Percentiles rank a stretch among this genome's conserved stretches.
Conservation (phyloP, 805 yeast species). For the Lipomyces lipofer region DNA sequence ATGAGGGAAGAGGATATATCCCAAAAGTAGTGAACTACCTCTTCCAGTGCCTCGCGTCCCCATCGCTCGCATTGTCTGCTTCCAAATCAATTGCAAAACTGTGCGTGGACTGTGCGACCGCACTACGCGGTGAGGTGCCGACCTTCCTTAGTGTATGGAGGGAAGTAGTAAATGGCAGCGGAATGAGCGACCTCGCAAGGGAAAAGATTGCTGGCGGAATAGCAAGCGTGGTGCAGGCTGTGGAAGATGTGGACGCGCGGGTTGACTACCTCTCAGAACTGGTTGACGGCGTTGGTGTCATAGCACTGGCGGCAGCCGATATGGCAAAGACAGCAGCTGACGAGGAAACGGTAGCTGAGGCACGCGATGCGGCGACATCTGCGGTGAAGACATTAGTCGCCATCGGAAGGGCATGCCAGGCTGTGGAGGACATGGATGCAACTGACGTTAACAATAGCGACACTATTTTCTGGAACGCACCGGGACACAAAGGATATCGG, state of each 20-base stretch:
- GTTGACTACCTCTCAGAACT: slow-evolving; percentile 13
- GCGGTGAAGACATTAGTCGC: slow-evolving; percentile 65
- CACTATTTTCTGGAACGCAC: slow-evolving; percentile 37
- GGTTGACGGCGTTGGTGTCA: slow-evolving; percentile 5
- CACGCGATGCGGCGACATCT: slow-evolving; percentile 48
- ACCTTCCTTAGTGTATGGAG: slow-evolving; percentile 15
- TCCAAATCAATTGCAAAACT: slow-evolving; percentile 59
- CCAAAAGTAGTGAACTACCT: slow-evolving; percentile 57
- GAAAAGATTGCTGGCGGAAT: slow-evolving; percentile 31
- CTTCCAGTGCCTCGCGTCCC: slow-evolving; percentile 45
- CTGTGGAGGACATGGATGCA: slow-evolving; percentile 55
- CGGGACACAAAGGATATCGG: slow-evolving; percentile 55
- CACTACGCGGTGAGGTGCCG: slow-evolving; percentile 14
- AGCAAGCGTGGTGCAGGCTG: slow-evolving; percentile 24
- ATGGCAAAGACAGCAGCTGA: background rate
- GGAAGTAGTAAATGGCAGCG: slow-evolving; percentile 34
- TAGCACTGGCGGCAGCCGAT: slow-evolving; percentile 14
- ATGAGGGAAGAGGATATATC: slow-evolving; percentile 48
- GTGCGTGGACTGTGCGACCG: slow-evolving; percentile 35
- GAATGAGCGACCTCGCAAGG: slow-evolving; percentile 38
- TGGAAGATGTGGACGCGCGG: slow-evolving; percentile 4
- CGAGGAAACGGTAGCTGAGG: background rate
- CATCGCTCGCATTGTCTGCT: slow-evolving; percentile 43
- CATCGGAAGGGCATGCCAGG: slow-evolving; percentile 66
- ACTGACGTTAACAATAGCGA: slow-evolving; percentile 34